A percentile compares a stretch with the other conserved stretches of the same genome.
Evolutionary conservation across 306 rosid species (phyloP).

Genomic region (Parietaria judaica): DNA sequence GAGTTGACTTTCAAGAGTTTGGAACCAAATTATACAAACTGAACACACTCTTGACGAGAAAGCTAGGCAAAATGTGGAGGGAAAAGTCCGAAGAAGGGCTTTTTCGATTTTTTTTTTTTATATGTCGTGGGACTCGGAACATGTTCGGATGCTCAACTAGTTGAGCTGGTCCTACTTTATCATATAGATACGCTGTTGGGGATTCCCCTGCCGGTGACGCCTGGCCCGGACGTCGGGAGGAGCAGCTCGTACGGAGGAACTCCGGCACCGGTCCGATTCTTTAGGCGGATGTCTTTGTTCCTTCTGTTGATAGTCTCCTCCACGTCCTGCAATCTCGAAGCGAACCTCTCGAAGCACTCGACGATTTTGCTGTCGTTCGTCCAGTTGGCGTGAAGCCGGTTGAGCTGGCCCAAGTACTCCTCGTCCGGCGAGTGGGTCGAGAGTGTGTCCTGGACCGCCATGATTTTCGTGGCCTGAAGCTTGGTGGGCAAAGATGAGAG

Average conservation of each 20-base stretch:
- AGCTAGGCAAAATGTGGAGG: too few relatives aligned
- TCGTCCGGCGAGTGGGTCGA: conserved; percentile 92
- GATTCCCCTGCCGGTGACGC: conserved; percentile 89
- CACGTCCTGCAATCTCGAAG: conserved; percentile 55
- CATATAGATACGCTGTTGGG: conserved; percentile 86
- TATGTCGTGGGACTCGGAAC: too few relatives aligned
- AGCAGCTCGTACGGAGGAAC: conserved; percentile 81
- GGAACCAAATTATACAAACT: too few relatives aligned
- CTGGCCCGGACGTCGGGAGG: conserved; percentile 76
- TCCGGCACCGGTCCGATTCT: conserved; percentile 83
- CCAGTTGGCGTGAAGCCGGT: conserved; percentile 55
- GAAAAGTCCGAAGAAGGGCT: too few relatives aligned
- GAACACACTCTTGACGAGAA: too few relatives aligned
- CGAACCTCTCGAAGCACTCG: conserved; percentile 43
- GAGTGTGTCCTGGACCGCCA: conserved; percentile 93
- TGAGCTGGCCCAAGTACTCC: conserved; percentile 86
- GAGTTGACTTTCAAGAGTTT: too few relatives aligned
- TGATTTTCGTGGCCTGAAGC: conserved; percentile 96
- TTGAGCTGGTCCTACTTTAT: conserved; percentile 10
- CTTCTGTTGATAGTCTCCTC: conserved; percentile 63
- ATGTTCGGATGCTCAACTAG: too few relatives aligned
- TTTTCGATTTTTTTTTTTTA: too few relatives aligned
- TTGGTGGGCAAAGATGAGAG: conserved; percentile 81
- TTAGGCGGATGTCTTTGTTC: conserved; percentile 52
- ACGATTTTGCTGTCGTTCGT: conserved; percentile 46